phyloP scores from a whole-genome alignment of 768 basidiomycete species.

The Auriscalpium vulgare region DNA sequence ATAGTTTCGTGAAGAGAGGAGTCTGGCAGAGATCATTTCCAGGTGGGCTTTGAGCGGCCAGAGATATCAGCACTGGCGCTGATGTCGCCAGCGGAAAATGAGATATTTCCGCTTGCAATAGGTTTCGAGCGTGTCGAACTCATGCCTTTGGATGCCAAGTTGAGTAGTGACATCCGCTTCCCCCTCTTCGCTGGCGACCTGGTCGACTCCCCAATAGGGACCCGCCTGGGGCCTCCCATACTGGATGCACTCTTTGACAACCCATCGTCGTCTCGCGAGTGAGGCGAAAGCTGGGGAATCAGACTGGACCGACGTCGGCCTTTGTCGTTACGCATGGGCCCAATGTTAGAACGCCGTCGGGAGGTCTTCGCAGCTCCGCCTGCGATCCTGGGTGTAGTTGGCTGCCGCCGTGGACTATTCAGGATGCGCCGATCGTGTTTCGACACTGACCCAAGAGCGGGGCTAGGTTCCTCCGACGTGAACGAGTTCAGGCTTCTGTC shows the following conservation, averaged over 20 bases:
- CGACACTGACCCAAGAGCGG: constrained; percentile 17
- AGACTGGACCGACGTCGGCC: constrained; percentile 68
- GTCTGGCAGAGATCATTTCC: constrained; percentile 36
- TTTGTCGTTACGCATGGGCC: constrained; percentile 69
- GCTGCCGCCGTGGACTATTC: constrained; percentile 45
- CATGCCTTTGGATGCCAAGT: constrained; percentile 22
- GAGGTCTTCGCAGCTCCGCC: constrained; percentile 29
- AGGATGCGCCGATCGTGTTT: constrained; percentile 26
- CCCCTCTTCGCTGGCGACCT: constrained; percentile 52
- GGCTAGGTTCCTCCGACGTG: constrained; percentile 24
- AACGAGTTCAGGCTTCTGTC: constrained; percentile 59
- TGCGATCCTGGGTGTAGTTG: constrained; percentile 36
- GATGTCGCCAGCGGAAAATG: constrained; percentile 27
- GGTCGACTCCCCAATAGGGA: constrained; percentile 23
- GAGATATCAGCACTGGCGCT: constrained; percentile 34
- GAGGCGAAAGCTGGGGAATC: constrained; percentile 59
- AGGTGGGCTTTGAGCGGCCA: constrained; percentile 38
- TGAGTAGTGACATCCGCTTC: constrained; percentile 51
- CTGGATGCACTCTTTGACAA: constrained; percentile 9
- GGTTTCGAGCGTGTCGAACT: constrained; percentile 24
- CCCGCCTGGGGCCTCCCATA: constrained; percentile 29
- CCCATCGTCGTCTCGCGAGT: constrained; percentile 7
- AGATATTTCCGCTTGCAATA: constrained; percentile 29
- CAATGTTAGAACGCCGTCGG: constrained; percentile 66
- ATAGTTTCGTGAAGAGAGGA: too few species aligned